Evolutionary conservation across 208 protist species (phyloP), one percentile per base, ranked within the genome.

Genomic region (Novymonas esmeraldas): DNA sequence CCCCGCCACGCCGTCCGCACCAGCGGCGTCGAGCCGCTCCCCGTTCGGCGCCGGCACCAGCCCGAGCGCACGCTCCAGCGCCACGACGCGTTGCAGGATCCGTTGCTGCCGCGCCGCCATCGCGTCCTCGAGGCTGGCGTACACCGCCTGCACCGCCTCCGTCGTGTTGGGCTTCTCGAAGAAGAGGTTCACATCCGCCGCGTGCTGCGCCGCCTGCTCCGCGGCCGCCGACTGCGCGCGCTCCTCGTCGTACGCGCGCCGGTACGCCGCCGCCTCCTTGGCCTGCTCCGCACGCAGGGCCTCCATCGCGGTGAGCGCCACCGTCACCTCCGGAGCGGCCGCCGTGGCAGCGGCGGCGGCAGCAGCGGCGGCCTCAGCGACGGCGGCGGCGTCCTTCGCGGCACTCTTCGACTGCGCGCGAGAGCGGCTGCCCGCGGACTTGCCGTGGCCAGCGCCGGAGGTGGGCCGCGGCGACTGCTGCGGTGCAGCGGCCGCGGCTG

Each of bases 21-120:
- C 24, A 29, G 39, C 56, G 44, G 28, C 10, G 13, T 28, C 45
- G 6, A 54, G 18, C 22, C n/a, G 28, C 13, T 13, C 2, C 20
- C 16, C 42, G 14, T 42, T 26, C 18, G 59, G 3, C 31, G 31
- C 9, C 45, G 45, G 4, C 7, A 54, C 50, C 46, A 90, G 38
- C n/a, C 85, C 82, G 1, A 95, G 64, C 33, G 61, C 70, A 38
- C 70, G 51, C 73, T 95, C 90, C 31, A 94, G 73, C 10, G 81
- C 83, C 29, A 72, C 64, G 33, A 95, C 76, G 18, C 90, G 90
- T 68, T 89, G 78, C 36, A 95, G 60, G 56, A 93, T 93, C 11
- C 65, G 68, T 29, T 66, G 52, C 80, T 95, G 85, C 49, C 88
- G 83, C 28, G 70, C 63, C 28, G 72, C 54, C 38, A 92, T 42